Evolutionary conservation across 2,329 filamentous ascomycete species (phyloP).

Genomic region (Zopfia rhizophila): DNA sequence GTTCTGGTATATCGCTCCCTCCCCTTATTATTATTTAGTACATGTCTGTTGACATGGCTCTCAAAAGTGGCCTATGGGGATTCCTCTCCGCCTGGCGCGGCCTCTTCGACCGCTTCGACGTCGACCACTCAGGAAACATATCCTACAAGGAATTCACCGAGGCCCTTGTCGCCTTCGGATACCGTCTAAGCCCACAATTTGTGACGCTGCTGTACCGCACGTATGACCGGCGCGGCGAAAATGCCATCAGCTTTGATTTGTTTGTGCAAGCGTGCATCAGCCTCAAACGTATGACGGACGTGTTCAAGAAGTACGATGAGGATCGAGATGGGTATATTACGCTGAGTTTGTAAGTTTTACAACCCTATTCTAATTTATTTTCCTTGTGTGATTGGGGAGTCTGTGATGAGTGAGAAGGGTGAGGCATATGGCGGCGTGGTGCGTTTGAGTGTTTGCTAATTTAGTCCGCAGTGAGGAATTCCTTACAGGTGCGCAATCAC

Average conservation of each 20-base stretch:
- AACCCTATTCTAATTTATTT: not conserved
- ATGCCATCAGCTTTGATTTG: conserved; percentile 78
- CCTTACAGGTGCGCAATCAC: conserved; percentile 65
- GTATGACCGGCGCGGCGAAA: conserved; percentile 70
- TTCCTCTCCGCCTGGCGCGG: conserved; percentile 94
- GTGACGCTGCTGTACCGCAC: conserved; percentile 86
- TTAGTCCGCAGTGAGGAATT: conserved; percentile 58
- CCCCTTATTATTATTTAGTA: not conserved
- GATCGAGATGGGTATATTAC: conserved; percentile 89
- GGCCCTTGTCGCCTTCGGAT: conserved; percentile 90
- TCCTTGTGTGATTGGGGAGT: not conserved
- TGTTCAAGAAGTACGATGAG: conserved; percentile 98
- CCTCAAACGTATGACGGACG: conserved; percentile 97
- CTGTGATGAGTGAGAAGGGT: not conserved
- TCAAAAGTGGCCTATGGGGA: conserved; percentile 79
- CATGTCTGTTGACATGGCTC: conserved; percentile 11
- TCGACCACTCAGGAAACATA: conserved; percentile 87
- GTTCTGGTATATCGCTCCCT: conserved; percentile 70
- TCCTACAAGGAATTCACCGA: conserved; percentile 87
- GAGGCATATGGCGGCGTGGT: not conserved
- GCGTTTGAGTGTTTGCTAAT: not conserved
- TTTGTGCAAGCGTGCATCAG: conserved; percentile 98
- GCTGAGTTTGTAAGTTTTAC: conserved; percentile 63
- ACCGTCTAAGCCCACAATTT: conserved; percentile 85
- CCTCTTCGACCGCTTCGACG: conserved; percentile 95